Conservation (phyloP, 2,329 filamentous ascomycete genomes). For the Grosmannia clavigera region DNA sequence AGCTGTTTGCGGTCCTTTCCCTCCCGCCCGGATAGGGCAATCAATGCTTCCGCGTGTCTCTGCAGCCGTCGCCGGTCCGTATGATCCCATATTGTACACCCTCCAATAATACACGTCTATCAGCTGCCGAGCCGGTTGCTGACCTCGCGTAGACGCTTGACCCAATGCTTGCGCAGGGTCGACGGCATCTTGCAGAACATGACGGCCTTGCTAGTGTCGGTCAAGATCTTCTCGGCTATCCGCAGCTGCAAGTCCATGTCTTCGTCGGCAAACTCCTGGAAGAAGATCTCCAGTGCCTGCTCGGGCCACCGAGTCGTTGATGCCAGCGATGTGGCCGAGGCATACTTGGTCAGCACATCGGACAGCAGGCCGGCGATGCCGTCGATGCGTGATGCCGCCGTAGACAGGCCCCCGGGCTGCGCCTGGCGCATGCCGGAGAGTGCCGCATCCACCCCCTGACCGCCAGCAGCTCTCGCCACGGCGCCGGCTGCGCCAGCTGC, state of each 20-base stretch:
- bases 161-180: slow-evolving; percentile 41
- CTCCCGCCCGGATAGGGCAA: not conserved
- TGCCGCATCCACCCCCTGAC: not conserved
- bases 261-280: slow-evolving; percentile 43
- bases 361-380: slow-evolving; percentile 22
- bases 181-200: slow-evolving; percentile 50
- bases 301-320: slow-evolving; percentile 39
- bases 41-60: not conserved
- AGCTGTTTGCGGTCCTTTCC: not conserved
- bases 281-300: slow-evolving; percentile 46
- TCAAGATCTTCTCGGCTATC: slow-evolving; percentile 44
- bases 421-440: not conserved
- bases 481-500: not conserved
- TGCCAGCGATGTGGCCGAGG: slow-evolving; percentile 17
- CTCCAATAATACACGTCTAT: not conserved
- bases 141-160: slow-evolving; percentile 37
- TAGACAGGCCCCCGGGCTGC: slow-evolving; percentile 7
- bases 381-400: slow-evolving; percentile 14
- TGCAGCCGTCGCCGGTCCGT: not conserved
- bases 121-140: slow-evolving; percentile 18
- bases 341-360: slow-evolving; percentile 26
- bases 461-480: not conserved
- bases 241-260: slow-evolving; percentile 46
- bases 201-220: slow-evolving; percentile 48
- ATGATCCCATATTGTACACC: not conserved